A percentile compares a stretch with the other conserved stretches of the same genome.
Evolutionary conservation across 345 rosid genomes (phyloP).

Genomic region (Melastoma malabathricum): DNA sequence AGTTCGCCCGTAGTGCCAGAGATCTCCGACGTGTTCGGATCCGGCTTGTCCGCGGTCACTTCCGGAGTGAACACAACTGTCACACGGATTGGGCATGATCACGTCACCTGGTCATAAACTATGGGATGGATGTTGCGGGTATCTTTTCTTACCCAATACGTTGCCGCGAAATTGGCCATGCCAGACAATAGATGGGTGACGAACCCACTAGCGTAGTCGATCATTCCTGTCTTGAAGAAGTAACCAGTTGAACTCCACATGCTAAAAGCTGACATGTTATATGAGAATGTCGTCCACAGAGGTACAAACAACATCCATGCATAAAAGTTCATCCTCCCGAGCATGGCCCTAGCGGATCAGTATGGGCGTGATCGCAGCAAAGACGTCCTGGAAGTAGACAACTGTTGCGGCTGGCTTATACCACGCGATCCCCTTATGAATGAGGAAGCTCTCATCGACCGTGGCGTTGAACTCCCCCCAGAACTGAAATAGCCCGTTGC

Average conservation of each 20-base stretch:
- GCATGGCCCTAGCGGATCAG: conserved; percentile 23
- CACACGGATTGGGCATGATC: too few species aligned
- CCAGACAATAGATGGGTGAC: conserved; percentile 43
- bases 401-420: conserved; percentile 21
- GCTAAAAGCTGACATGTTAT: conserved; percentile 29
- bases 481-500: conserved; percentile 5
- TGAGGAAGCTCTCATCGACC: conserved; percentile 10
- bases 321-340: conserved; percentile 27
- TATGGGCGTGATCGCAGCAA: conserved; percentile 27
- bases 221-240: conserved; percentile 19
- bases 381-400: conserved; percentile 26
- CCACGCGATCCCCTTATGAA: conserved; percentile 5
- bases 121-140: too few species aligned
- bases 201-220: conserved; percentile 37
- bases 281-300: conserved; percentile 32
- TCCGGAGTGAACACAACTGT: too few species aligned
- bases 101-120: background rate
- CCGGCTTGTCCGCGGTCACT: too few species aligned
- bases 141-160: conserved; percentile 24
- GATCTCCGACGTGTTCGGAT: too few species aligned
- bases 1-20: too few species aligned
- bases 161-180: conserved; percentile 35
- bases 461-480: conserved; percentile 18
- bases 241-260: conserved; percentile 25
- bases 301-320: conserved; percentile 51